Evolutionary conservation across 805 yeast species (phyloP).

Genomic region (Sungouiella blattae): DNA sequence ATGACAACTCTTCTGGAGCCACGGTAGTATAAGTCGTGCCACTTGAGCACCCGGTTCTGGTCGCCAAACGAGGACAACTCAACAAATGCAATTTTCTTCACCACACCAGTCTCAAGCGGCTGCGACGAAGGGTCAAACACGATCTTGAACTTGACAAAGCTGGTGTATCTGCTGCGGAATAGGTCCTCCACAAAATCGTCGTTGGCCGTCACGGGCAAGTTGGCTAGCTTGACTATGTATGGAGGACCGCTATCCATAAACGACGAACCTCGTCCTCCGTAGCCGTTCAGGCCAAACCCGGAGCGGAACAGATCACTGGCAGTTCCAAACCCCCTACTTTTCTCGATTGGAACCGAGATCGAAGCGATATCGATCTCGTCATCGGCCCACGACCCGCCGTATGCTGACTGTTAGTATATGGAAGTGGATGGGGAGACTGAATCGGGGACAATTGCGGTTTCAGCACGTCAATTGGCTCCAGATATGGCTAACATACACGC

Average conservation of each 20-base stretch:
- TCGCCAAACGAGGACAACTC: slow-evolving; percentile 52
- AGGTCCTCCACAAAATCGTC: slow-evolving; percentile 54
- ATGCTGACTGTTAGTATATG: slow-evolving; percentile 29
- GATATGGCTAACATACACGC: slow-evolving; percentile 47
- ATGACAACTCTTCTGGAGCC: slow-evolving; percentile 36
- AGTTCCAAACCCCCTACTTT: slow-evolving; percentile 24
- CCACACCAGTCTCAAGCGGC: slow-evolving; percentile 33
- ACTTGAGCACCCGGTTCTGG: slow-evolving; percentile 55
- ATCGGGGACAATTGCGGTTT: slow-evolving; percentile 1
- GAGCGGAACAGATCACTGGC: slow-evolving; percentile 5
- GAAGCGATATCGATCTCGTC: slow-evolving; percentile 44
- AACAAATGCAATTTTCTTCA: slow-evolving; percentile 60
- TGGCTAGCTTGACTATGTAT: slow-evolving; percentile 59
- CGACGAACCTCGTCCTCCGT: slow-evolving; percentile 5
- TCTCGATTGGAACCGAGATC: slow-evolving; percentile 43
- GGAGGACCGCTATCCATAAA: slow-evolving; percentile 46
- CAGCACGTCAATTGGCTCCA: no score
- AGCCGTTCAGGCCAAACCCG: slow-evolving; percentile 6
- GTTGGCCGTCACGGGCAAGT: slow-evolving; percentile 54
- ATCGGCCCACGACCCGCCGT: slow-evolving; percentile 48
- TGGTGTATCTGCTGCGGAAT: slow-evolving; percentile 59
- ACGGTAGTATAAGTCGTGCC: slow-evolving; percentile 55
- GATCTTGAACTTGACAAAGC: slow-evolving; percentile 55
- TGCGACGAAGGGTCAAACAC: slow-evolving; percentile 48
- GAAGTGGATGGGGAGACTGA: not conserved